Conservation (phyloP, 352 stramenopile species). For the Lagenidium giganteum region DNA sequence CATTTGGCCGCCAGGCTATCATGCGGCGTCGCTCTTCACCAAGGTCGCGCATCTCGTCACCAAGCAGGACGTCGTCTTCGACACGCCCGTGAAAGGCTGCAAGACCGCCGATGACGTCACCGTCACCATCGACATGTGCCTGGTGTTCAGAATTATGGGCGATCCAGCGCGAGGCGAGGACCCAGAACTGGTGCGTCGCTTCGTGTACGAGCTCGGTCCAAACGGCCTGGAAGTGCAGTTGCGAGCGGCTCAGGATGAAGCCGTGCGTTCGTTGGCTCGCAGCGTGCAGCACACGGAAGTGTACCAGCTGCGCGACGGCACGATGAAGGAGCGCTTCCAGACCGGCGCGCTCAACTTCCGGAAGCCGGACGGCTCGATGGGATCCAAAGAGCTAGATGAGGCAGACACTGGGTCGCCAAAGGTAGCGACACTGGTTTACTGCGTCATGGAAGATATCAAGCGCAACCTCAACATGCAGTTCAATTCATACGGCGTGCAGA, state of each 20-base stretch:
- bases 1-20: constrained; percentile 68
- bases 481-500: too few species aligned
- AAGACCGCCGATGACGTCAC: constrained; percentile 81
- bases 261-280: constrained; percentile 57
- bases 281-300: constrained; percentile 80
- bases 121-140: constrained; percentile 69
- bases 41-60: constrained; percentile 79
- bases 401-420: too few species aligned
- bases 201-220: constrained; percentile 78
- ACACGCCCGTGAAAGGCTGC: constrained; percentile 78
- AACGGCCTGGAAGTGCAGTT: constrained; percentile 79
- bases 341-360: constrained; percentile 23
- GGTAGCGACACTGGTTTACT: too few species aligned
- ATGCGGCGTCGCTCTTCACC: constrained; percentile 49
- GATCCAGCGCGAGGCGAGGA: constrained; percentile 66
- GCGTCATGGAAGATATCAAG: too few species aligned
- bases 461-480: too few species aligned
- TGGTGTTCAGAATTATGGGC: constrained; percentile 82
- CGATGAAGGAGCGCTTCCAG: constrained; percentile 44
- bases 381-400: too few species aligned
- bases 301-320: constrained; percentile 57
- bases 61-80: constrained; percentile 76
- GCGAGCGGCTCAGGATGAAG: constrained; percentile 64
- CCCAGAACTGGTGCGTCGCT: constrained; percentile 65
- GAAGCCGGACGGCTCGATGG: too few species aligned